Evolutionary conservation across 1,284 basidiomycete genomes (phyloP).

Genomic region (Puccinia triticina): DNA sequence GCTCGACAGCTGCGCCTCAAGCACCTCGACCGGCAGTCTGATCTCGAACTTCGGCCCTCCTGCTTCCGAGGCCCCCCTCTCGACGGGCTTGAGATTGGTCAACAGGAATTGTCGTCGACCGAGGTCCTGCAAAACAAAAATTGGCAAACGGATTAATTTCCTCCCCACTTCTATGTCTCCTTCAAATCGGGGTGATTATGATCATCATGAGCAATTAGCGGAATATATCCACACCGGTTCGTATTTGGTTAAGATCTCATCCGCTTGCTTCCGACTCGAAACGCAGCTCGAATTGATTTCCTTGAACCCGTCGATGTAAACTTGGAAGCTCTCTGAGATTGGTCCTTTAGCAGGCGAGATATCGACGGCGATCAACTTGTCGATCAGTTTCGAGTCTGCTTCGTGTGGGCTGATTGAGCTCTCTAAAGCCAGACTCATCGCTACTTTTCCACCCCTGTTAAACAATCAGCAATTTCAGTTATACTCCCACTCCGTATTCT

Average conservation of each 20-base stretch:
- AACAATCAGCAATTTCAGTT: slow-evolving; percentile 3
- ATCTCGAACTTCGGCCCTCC: slow-evolving; percentile 14
- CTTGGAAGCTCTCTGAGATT: slow-evolving; percentile 37
- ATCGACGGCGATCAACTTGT: slow-evolving; percentile 40
- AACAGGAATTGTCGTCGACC: slow-evolving; percentile 43
- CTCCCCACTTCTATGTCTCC: too few relatives aligned
- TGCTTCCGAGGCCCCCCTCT: neutral
- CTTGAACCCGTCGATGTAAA: slow-evolving; percentile 41
- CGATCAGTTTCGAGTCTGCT: slow-evolving; percentile 6
- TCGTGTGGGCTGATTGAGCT: neutral
- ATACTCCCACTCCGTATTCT: neutral
- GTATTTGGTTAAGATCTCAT: slow-evolving; percentile 46
- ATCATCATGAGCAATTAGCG: neutral
- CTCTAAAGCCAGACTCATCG: slow-evolving; percentile 45
- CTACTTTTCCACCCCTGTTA: slow-evolving; percentile 51
- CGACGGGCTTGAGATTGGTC: slow-evolving; percentile 37
- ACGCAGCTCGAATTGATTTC: slow-evolving; percentile 30
- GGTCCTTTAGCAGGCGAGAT: slow-evolving; percentile 44
- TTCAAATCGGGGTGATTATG: too few relatives aligned
- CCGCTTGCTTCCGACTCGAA: slow-evolving; percentile 38
- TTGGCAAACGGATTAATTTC: neutral
- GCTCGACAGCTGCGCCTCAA: slow-evolving; percentile 38
- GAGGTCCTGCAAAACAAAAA: slow-evolving; percentile 21
- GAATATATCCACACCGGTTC: slow-evolving; percentile 9
- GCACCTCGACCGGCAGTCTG: slow-evolving; percentile 34